Evolutionary conservation across 305 asterid species (phyloP).

Genomic region (Solanum hybrid): DNA sequence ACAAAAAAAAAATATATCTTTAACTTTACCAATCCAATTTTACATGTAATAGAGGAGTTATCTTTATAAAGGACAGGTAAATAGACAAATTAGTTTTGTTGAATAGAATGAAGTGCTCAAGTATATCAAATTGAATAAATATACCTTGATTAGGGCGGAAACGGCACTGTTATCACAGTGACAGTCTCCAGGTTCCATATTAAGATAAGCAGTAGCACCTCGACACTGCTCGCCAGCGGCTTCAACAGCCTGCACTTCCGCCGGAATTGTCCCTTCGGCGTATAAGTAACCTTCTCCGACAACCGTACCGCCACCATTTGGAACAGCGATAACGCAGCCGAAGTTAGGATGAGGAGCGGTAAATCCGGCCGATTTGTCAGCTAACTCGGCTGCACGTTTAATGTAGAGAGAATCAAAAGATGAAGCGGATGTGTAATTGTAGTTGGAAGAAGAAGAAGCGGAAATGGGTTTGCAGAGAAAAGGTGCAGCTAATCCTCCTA

Average conservation of each 20-base stretch:
- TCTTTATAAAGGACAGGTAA: neutral
- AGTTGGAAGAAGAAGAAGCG: neutral
- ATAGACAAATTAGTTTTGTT: neutral
- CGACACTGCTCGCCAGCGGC: constrained; percentile 57
- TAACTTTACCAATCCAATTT: neutral
- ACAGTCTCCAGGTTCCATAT: constrained; percentile 89
- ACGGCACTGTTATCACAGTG: constrained; percentile 54
- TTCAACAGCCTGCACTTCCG: constrained; percentile 80
- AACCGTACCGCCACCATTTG: constrained; percentile 24
- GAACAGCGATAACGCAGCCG: constrained; percentile 66
- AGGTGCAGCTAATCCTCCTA: constrained; percentile 5
- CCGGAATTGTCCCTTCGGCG: constrained; percentile 85
- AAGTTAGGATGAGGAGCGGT: constrained; percentile 95
- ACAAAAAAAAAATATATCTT: neutral
- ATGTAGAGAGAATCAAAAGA: constrained; percentile 49
- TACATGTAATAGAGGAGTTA: neutral
- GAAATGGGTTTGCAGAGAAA: neutral
- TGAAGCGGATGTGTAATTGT: neutral
- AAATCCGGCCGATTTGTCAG: constrained; percentile 81
- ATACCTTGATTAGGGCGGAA: constrained; percentile 52
- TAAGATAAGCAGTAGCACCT: constrained; percentile 90
- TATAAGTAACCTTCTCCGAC: constrained; percentile 90
- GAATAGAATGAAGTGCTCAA: neutral
- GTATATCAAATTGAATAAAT: constrained; percentile 7
- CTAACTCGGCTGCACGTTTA: constrained; percentile 81